Evolutionary conservation across 495 filamentous ascomycete species (phyloP), one percentile per base, ranked within the genome.

Genomic region (Cercophora sp.): DNA sequence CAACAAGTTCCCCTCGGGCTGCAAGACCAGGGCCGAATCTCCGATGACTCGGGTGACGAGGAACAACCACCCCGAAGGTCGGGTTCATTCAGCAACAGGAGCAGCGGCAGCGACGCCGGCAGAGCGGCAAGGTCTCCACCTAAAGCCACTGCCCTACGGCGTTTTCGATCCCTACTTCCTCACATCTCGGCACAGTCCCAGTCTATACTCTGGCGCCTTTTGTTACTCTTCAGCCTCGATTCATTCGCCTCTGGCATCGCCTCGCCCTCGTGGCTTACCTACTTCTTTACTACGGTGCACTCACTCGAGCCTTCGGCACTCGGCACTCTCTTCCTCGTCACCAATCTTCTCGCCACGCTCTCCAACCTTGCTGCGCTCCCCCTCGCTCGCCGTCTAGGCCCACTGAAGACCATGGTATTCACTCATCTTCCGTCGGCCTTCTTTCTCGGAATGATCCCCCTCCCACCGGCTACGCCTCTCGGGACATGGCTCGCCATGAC

Each of bases 321-420:
- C 8, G 88, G 88, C 23, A 80, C 78, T 9, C 75, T 91, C 8
- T 87, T 88, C 63, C 82, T 84, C 45, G 74, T 72, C 6, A 83
- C 83, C 1, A 82, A 79, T 62, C 76, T 89, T 52, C 77, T 89
- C 43, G 69, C 84, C 1, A 82, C 87, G 0, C 63, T 80, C 3
- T 87, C 84, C 8, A 86, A 84, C 57, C 70, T 91, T 1, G 76
- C 87, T 16, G 85, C 87, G 6, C 81, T 85, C 0, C 83, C 87
- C 8, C 76, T 93, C 35, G 81, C 88, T 4, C 83, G 83, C 56
- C 79, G 85, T n/a, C 79, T 92, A 25, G 89, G 89, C 5, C 79
- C 87, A 47, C 76, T 92, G 52, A 84, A 85, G 70, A 89, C 88
- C 6, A 95, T 95, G 88, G 87, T 92, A 24, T 89, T 89, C 59